Percentiles rank a stretch among this genome's conserved stretches.
Conservation (phyloP, 2,329 filamentous ascomycete species). For the Golovinomyces cichoracearum region DNA sequence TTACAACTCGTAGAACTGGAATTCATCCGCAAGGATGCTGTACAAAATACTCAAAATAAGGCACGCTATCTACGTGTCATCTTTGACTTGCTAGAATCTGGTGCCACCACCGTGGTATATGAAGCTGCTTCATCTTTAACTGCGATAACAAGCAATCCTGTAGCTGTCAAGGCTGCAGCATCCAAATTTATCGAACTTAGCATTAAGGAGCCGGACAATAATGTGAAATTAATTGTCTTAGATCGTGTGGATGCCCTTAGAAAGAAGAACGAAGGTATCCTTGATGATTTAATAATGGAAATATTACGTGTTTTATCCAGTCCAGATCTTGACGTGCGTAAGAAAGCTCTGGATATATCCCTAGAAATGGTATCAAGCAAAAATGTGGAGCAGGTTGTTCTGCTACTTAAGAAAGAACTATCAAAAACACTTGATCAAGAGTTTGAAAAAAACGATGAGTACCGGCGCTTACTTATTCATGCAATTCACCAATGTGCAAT, state of each 20-base stretch:
- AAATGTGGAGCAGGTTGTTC: conserved; percentile 91
- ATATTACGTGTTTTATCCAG: conserved; percentile 83
- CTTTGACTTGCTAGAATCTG: conserved; percentile 84
- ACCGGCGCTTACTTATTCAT: conserved; percentile 82
- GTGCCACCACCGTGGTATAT: conserved; percentile 83
- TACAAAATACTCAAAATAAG: conserved; percentile 86
- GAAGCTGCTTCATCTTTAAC: conserved; percentile 91
- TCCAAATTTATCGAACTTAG: conserved; percentile 89
- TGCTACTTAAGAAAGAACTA: conserved; percentile 89
- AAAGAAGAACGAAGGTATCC: conserved; percentile 64
- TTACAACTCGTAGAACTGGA: conserved; percentile 83
- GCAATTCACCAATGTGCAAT: conserved; percentile 96
- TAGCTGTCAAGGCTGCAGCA: conserved; percentile 89
- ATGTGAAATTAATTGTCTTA: conserved; percentile 93
- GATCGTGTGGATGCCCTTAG: conserved; percentile 76
- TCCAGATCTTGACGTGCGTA: conserved; percentile 82
- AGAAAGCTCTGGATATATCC: conserved; percentile 70
- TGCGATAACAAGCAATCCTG: conserved; percentile 79
- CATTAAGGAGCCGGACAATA: conserved; percentile 96
- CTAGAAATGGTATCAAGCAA: conserved; percentile 97
- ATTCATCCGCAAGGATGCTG: conserved; percentile 93
- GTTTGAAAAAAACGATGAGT: conserved; percentile 94
- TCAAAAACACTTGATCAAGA: conserved; percentile 95
- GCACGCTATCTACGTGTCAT: conserved; percentile 74
- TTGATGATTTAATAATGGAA: conserved; percentile 93